These are phyloP conservation scores for Metarhizium robertsii DNA, from an alignment of 2,329 filamentous ascomycete species.

Conservation along the genomic window DNA sequence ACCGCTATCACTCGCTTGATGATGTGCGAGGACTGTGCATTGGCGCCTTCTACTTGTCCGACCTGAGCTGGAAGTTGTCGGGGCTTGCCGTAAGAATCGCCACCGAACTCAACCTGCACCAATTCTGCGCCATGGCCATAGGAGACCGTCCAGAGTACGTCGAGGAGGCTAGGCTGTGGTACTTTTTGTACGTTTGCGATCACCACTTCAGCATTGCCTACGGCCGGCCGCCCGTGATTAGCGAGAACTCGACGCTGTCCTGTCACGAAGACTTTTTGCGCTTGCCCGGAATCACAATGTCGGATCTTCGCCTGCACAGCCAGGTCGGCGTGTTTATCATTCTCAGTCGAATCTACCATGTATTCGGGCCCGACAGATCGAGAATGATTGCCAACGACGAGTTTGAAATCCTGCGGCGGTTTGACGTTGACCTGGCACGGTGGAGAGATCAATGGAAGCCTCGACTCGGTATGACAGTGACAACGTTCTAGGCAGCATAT, in stretches of 20 bases:
- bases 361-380: conserved; percentile 47
- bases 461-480: conserved; percentile 18
- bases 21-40: conserved; percentile 52
- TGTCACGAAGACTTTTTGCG: conserved; percentile 46
- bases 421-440: conserved; percentile 21
- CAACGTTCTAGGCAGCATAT: conserved; percentile 7
- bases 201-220: conserved; percentile 59
- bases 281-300: conserved; percentile 38
- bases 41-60: conserved; percentile 55
- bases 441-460: conserved; percentile 28
- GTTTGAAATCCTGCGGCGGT: conserved; percentile 21
- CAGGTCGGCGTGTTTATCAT: conserved; percentile 53
- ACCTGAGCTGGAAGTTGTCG: conserved; percentile 46
- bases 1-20: conserved; percentile 41
- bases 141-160: conserved; percentile 34
- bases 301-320: conserved; percentile 46
- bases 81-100: conserved; percentile 49
- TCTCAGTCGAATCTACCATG: conserved; percentile 46
- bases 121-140: conserved; percentile 39
- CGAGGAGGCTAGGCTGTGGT: conserved; percentile 51
- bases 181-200: conserved; percentile 55
- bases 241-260: conserved; percentile 46
- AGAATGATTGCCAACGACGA: conserved; percentile 20
- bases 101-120: conserved; percentile 47
- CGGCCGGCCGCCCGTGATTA: conserved; percentile 46